Evolutionary conservation across 768 basidiomycete genomes (phyloP).

Genomic region (Exidia glandulosa): DNA sequence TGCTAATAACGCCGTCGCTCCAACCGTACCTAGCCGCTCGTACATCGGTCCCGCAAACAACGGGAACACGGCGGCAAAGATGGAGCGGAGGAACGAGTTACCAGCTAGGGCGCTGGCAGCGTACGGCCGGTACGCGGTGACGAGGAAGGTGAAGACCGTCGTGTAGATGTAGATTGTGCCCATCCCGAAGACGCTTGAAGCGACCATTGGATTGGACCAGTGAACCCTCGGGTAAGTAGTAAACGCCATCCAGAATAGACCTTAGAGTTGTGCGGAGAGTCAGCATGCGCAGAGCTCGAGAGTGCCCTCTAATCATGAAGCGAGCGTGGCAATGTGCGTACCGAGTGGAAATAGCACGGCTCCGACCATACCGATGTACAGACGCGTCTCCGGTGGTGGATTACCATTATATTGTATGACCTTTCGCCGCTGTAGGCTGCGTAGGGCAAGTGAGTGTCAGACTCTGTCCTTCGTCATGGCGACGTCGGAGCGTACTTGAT

Average conservation of each 20-base stretch:
- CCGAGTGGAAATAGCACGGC: slow-evolving; percentile 52
- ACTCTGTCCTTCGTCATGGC: slow-evolving; percentile 14
- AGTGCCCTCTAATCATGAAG: neutral
- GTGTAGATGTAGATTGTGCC: slow-evolving; percentile 58
- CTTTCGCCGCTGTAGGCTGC: slow-evolving; percentile 28
- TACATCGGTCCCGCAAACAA: slow-evolving; percentile 45
- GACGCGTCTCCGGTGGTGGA: slow-evolving; percentile 54
- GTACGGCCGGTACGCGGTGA: slow-evolving; percentile 38
- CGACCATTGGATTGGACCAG: slow-evolving; percentile 38
- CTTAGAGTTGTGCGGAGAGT: slow-evolving; percentile 12
- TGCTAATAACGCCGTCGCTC: slow-evolving; percentile 60
- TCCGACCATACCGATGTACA: slow-evolving; percentile 60
- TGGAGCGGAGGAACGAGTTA: slow-evolving; percentile 42
- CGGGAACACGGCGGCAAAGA: slow-evolving; percentile 42
- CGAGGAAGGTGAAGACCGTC: slow-evolving; percentile 51
- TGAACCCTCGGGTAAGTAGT: slow-evolving; percentile 37
- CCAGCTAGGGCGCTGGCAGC: slow-evolving; percentile 55
- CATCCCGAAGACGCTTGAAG: slow-evolving; percentile 36
- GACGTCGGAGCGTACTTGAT: slow-evolving; percentile 12
- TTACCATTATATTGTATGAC: slow-evolving; percentile 28
- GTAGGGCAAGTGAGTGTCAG: neutral
- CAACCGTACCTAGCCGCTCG: slow-evolving; percentile 47
- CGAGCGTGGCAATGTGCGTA: slow-evolving; percentile 15
- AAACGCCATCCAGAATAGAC: slow-evolving; percentile 46
- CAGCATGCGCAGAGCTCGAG: too few species aligned